Evolutionary conservation across 768 basidiomycete genomes (phyloP).

Genomic region (Royoungia palumana): DNA sequence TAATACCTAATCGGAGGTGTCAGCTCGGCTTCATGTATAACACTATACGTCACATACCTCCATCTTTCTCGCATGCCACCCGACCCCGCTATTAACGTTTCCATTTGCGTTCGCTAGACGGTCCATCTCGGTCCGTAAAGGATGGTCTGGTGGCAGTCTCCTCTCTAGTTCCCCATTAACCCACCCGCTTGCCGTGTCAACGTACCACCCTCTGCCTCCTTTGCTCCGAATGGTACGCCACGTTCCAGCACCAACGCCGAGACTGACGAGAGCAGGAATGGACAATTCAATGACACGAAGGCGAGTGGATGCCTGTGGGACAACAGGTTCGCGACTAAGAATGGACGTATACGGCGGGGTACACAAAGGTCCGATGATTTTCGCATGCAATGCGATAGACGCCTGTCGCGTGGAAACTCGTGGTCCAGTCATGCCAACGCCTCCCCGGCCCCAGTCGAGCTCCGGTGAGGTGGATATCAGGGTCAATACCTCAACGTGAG

Average conservation of each 20-base stretch:
- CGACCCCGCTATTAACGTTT: constrained; percentile 86
- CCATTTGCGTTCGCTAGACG: constrained; percentile 77
- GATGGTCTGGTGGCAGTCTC: constrained; percentile 58
- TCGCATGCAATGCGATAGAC: constrained; percentile 70
- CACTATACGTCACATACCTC: constrained; percentile 60
- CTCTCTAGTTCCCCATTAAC: constrained; percentile 50
- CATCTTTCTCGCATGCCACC: constrained; percentile 97
- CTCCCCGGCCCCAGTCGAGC: constrained; percentile 52
- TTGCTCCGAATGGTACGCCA: constrained; percentile 93
- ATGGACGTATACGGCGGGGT: constrained; percentile 73
- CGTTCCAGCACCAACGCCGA: constrained; percentile 75
- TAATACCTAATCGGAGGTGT: constrained; percentile 51
- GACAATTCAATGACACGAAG: constrained; percentile 88
- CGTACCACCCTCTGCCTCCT: constrained; percentile 93
- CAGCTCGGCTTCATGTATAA: not conserved
- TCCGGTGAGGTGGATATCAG: constrained; percentile 74
- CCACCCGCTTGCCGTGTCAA: constrained; percentile 87
- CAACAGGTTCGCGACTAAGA: constrained; percentile 32
- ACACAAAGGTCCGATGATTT: constrained; percentile 77
- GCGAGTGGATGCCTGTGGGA: constrained; percentile 52
- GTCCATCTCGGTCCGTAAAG: constrained; percentile 67
- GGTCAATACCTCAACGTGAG: constrained; percentile 82
- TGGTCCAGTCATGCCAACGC: constrained; percentile 25
- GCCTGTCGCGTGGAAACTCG: constrained; percentile 59
- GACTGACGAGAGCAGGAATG: constrained; percentile 59